Conservation (phyloP, 306 rosid genomes). For the Vigna radiata region DNA sequence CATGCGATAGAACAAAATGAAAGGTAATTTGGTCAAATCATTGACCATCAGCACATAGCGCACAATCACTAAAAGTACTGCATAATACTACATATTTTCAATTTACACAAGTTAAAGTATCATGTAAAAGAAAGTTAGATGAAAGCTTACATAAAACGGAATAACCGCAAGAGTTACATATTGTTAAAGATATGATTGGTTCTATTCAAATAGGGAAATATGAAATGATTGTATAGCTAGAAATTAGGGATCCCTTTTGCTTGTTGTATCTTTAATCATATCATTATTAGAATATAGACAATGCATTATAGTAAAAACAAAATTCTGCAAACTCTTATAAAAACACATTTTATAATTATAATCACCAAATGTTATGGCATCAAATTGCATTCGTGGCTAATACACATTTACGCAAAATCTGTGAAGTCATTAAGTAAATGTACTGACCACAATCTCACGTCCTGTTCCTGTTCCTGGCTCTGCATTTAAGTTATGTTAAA, state of each 20-base stretch:
- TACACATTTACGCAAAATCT: constrained; percentile 27
- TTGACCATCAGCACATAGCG: neutral
- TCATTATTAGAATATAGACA: neutral
- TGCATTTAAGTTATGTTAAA: constrained; percentile 57
- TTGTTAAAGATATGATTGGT: neutral
- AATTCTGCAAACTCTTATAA: neutral
- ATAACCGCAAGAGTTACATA: constrained; percentile 5
- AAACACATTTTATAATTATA: constrained; percentile 12
- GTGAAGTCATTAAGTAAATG: constrained; percentile 28
- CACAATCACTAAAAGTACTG: neutral
- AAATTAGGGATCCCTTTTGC: neutral
- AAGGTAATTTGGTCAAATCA: constrained; percentile 29
- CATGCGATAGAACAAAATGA: constrained; percentile 21
- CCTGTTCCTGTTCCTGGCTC: constrained; percentile 88
- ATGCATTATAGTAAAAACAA: neutral
- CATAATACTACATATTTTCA: neutral
- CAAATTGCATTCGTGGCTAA: neutral
- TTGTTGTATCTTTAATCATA: neutral
- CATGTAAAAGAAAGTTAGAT: constrained; percentile 1
- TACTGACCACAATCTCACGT: constrained; percentile 79
- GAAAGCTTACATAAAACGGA: constrained; percentile 2
- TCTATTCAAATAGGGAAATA: neutral
- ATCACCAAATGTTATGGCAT: constrained; percentile 19
- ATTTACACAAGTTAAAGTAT: neutral
- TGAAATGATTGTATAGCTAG: neutral